Evolutionary conservation across 768 basidiomycete genomes (phyloP).

Genomic region (Mrakia frigida): DNA sequence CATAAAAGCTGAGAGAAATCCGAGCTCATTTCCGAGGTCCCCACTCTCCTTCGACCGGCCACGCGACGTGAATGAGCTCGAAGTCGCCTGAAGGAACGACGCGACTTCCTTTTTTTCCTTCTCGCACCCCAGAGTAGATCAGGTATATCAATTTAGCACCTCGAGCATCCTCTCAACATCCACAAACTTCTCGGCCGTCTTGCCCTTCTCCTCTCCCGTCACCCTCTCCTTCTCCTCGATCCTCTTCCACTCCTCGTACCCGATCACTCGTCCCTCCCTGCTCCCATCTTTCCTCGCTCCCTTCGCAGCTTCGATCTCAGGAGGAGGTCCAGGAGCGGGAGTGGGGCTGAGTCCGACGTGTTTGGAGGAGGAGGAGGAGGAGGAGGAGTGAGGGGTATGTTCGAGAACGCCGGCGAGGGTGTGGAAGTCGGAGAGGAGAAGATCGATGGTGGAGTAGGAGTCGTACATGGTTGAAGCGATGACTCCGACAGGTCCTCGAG

Average conservation of each 20-base stretch:
- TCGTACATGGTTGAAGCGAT: conserved; percentile 90
- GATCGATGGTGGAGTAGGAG: conserved; percentile 71
- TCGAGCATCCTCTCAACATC: conserved; percentile 46
- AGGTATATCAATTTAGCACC: conserved; percentile 30
- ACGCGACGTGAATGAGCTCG: too few relatives aligned
- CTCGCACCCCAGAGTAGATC: not conserved
- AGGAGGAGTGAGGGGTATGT: too few relatives aligned
- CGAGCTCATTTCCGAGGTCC: too few relatives aligned
- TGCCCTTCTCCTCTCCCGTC: conserved; percentile 50
- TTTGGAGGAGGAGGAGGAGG: conserved; percentile 7
- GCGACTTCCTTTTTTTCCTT: too few relatives aligned
- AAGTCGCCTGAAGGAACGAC: too few relatives aligned
- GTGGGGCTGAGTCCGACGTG: not conserved
- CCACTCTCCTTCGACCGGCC: too few relatives aligned
- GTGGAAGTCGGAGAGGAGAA: conserved; percentile 57
- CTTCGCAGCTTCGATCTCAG: not conserved
- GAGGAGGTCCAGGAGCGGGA: not conserved
- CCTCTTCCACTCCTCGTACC: conserved; percentile 68
- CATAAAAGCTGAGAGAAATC: too few relatives aligned
- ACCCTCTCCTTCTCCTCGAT: conserved; percentile 67
- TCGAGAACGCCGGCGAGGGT: conserved; percentile 15
- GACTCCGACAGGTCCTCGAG: conserved; percentile 83
- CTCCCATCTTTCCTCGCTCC: too few relatives aligned
- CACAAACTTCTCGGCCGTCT: conserved; percentile 48
- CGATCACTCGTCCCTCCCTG: conserved; percentile 47